Evolutionary conservation across 176 grass and related monocot species (phyloP).

Genomic region (Alopecurus myosuroides): DNA sequence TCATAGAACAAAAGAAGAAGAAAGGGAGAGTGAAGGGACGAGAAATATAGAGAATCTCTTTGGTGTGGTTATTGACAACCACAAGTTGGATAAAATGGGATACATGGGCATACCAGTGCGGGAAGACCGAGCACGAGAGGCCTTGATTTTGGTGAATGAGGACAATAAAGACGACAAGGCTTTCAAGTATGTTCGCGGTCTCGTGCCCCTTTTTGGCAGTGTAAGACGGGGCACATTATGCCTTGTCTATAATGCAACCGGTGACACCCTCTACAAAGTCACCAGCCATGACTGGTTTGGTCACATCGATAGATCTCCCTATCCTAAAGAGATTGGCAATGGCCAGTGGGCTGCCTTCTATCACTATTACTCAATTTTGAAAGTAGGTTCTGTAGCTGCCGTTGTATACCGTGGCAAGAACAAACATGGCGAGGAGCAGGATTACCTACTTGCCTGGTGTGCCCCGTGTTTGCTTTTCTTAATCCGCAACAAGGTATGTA

Average conservation of each 20-base stretch:
- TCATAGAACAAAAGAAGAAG: neutral
- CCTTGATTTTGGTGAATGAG: neutral
- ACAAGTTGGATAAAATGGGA: neutral
- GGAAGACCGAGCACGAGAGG: neutral
- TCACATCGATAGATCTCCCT: no score
- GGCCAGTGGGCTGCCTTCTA: conserved; percentile 4
- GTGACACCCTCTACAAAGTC: neutral
- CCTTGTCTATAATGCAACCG: neutral
- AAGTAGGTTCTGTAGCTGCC: neutral
- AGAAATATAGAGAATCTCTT: neutral
- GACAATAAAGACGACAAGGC: neutral
- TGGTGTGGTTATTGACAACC: neutral
- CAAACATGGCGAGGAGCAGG: neutral
- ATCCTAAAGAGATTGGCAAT: neutral
- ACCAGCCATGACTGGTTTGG: neutral
- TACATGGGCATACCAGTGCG: neutral
- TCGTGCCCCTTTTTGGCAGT: neutral
- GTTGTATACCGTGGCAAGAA: neutral
- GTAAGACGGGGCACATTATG: neutral
- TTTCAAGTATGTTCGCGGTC: neutral
- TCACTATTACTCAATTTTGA: neutral
- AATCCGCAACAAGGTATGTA: neutral
- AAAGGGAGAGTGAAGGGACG: neutral
- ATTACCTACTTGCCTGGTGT: neutral
- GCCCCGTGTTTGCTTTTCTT: neutral